Evolutionary conservation across 225 moss, liverwort and hornwort species (phyloP), one percentile per base, ranked within the genome.

Genomic region (Neckera pumila): DNA sequence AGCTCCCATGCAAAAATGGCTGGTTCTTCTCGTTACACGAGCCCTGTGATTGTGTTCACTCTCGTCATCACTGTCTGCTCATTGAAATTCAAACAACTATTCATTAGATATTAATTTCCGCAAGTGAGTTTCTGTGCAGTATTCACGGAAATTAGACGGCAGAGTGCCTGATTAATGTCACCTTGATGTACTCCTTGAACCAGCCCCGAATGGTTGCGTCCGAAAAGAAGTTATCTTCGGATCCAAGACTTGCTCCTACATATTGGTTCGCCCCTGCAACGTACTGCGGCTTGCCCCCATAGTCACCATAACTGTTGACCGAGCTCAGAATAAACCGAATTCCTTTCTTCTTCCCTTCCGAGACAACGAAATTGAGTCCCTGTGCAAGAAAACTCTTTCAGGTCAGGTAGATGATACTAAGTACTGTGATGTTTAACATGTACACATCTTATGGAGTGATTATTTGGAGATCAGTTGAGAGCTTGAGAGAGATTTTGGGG

Each of bases 1-100:
- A 95, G 80, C 89, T 95, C 95, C 95, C 95, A 95, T 8, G 92
- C 90, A 51, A 95, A 95, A 58, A 95, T 91, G 72, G 93, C 87
- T n/a, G 95, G 84, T 81, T 95, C 95, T 28, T 95, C 87, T 11
- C 88, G 86, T 88, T 95, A 95, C 23, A 82, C 80, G 66, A 92
- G 85, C 28, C 93, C 87, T 53, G 91, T 90, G 78, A 95, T 78
- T 30, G 92, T 91, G 76, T 93, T 92, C 80, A 88, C 88, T 81
- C 92, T 88, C 90, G 81, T 86, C 47, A 76, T 62, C 83, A 92
- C 67, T 78, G 87, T 91, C 95, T 94, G 93, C 69, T 81, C 82
- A 78, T 81, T 38, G 28, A 82, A 85, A 57, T 76, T 11, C 49
- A 58, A 66, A 27, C 64, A 71, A 45, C 8, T 13, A 10, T 53